Percentiles rank a stretch among this genome's conserved stretches.
phyloP scores from a whole-genome alignment of 306 rosid species.

The Corylus americana region DNA sequence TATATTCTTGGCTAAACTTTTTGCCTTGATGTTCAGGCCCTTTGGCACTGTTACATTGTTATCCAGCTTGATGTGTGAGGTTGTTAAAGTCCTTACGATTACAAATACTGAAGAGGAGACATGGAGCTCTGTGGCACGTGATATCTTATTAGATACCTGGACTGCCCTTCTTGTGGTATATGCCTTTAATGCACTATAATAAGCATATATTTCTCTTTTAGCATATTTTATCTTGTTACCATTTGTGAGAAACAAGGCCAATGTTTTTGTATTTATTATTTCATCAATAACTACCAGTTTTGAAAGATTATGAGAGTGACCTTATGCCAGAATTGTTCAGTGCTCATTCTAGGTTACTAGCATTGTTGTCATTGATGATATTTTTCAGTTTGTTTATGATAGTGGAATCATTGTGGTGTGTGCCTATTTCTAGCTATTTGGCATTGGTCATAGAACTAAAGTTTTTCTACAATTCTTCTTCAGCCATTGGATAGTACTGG shows the following conservation, averaged over 20 bases:
- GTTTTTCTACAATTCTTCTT: slow-evolving; percentile 25
- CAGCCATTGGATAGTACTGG: slow-evolving; percentile 69
- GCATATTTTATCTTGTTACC: not conserved
- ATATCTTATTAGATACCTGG: slow-evolving; percentile 85
- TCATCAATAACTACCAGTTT: not conserved
- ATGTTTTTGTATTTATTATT: not conserved
- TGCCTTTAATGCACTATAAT: slow-evolving; percentile 18
- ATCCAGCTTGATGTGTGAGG: slow-evolving; percentile 79
- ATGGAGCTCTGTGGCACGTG: slow-evolving; percentile 98
- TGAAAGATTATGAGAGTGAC: not conserved
- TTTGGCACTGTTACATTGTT: slow-evolving; percentile 68
- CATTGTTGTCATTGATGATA: not conserved
- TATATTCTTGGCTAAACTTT: slow-evolving; percentile 8
- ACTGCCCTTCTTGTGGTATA: slow-evolving; percentile 84
- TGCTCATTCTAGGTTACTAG: not conserved
- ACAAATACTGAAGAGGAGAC: slow-evolving; percentile 71
- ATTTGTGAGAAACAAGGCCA: not conserved
- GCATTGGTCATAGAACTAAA: slow-evolving; percentile 25
- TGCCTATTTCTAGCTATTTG: slow-evolving; percentile 9
- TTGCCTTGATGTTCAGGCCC: slow-evolving; percentile 63
- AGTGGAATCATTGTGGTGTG: not conserved
- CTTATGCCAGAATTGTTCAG: too few relatives aligned
- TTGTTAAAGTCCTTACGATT: slow-evolving; percentile 69
- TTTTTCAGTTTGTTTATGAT: not conserved
- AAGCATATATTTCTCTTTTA: slow-evolving; percentile 16